phyloP scores from a whole-genome alignment of 108 stramenopile genomes.

The Discostella stelligeroides region DNA sequence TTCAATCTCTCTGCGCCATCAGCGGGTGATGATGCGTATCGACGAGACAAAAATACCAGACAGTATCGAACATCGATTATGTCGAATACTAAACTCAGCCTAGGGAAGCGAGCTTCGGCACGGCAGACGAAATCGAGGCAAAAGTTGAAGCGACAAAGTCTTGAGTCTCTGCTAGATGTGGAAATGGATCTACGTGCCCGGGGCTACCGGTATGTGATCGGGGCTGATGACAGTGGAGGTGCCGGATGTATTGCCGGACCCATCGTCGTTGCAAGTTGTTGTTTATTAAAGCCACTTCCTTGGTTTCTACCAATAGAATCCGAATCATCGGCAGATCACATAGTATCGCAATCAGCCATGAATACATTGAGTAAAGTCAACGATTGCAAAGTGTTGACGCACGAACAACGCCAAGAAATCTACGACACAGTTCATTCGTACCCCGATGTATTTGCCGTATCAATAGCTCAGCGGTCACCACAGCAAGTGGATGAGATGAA shows the following conservation, averaged over 20 bases:
- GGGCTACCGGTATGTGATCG: conserved; percentile 59
- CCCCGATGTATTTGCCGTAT: conserved; percentile 53
- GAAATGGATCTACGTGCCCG: conserved; percentile 38
- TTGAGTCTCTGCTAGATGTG: conserved; percentile 30
- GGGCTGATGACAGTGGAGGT: conserved; percentile 78
- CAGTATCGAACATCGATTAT: background rate
- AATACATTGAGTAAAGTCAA: conserved; percentile 47
- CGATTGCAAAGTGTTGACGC: conserved; percentile 66
- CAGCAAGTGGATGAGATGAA: conserved; percentile 64
- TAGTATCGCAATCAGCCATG: conserved; percentile 12
- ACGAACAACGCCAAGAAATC: conserved; percentile 51
- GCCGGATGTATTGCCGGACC: conserved; percentile 82
- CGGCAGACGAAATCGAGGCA: conserved; percentile 6
- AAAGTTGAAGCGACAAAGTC: conserved; percentile 31
- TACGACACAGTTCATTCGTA: conserved; percentile 54
- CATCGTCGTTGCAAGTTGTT: conserved; percentile 71
- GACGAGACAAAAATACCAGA: background rate
- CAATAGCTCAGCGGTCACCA: conserved; percentile 47
- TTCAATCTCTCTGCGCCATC: background rate
- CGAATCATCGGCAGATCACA: background rate
- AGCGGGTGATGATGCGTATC: background rate
- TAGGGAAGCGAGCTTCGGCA: background rate
- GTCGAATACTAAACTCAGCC: background rate
- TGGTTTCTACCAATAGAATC: conserved; percentile 10
- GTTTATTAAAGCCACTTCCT: conserved; percentile 41